Evolutionary conservation across 2,329 filamentous ascomycete species (phyloP).

Genomic region (Pseudocercospora ulei): DNA sequence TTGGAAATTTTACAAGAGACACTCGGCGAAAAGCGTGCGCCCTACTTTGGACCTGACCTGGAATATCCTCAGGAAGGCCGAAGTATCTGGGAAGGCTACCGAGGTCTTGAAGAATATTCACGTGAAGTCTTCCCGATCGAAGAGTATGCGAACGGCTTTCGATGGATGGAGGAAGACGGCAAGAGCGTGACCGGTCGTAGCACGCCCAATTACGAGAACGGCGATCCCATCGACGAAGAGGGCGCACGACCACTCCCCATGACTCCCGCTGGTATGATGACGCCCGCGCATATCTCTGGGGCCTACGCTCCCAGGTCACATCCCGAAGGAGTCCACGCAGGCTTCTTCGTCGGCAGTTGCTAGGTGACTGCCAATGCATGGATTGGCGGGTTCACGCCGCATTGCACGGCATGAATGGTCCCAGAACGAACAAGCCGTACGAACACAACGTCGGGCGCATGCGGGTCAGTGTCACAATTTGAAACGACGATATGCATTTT

Average conservation of each 20-base stretch:
- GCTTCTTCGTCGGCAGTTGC: constrained; percentile 32
- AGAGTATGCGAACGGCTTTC: constrained; percentile 84
- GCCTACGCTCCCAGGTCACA: constrained; percentile 31
- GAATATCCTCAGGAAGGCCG: constrained; percentile 62
- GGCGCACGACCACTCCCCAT: constrained; percentile 23
- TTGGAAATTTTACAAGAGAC: constrained; percentile 57
- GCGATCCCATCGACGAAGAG: constrained; percentile 17
- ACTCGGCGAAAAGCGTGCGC: constrained; percentile 50
- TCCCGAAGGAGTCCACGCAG: constrained; percentile 26
- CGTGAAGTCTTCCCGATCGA: constrained; percentile 88
- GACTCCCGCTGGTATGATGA: constrained; percentile 24
- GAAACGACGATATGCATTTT: constrained; percentile 9
- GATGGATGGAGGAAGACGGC: constrained; percentile 66
- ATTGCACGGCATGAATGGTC: neutral
- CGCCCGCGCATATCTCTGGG: constrained; percentile 27
- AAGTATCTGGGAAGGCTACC: constrained; percentile 80
- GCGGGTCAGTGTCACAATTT: neutral
- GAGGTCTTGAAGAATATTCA: constrained; percentile 88
- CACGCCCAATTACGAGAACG: constrained; percentile 21
- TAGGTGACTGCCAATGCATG: constrained; percentile 8
- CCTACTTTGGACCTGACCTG: constrained; percentile 54
- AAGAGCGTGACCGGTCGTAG: constrained; percentile 13
- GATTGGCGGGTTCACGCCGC: constrained; percentile 1
- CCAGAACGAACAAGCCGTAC: neutral
- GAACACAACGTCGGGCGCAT: constrained; percentile 1